These are phyloP conservation scores for Verticillium albo-atrum DNA, from an alignment of 2,329 filamentous ascomycete genomes.

Conservation along the genomic window DNA sequence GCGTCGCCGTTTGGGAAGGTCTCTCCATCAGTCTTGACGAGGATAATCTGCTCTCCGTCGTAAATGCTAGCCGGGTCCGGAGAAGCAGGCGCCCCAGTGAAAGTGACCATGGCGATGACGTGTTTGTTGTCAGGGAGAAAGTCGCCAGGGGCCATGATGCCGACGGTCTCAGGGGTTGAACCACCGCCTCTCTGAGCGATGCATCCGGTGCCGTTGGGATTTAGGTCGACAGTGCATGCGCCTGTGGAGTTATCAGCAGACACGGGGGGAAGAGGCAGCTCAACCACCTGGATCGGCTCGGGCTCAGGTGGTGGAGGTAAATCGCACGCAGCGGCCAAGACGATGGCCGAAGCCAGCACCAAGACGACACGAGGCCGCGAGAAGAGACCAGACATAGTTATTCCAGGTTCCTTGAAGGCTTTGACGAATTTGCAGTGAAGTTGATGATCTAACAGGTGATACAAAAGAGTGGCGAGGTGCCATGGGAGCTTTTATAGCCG, in stretches of 20 bases:
- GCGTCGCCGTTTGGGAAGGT: constrained; percentile 36
- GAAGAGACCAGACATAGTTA: no score
- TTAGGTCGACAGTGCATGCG: constrained; percentile 25
- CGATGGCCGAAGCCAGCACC: no score
- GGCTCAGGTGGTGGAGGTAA: constrained; percentile 16
- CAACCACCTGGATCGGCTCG: constrained; percentile 26
- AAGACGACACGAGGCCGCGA: no score
- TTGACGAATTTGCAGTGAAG: no score
- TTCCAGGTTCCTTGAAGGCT: no score
- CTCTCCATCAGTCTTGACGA: constrained; percentile 35
- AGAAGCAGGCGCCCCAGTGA: constrained; percentile 32
- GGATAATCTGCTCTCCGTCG: constrained; percentile 32
- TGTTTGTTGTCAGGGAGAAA: constrained; percentile 38
- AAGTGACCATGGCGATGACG: constrained; percentile 31
- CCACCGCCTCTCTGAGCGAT: constrained; percentile 13
- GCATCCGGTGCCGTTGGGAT: constrained; percentile 31
- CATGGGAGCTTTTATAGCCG: no score
- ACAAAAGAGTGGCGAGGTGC: no score
- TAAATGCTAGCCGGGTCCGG: constrained; percentile 35
- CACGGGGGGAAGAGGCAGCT: constrained; percentile 31
- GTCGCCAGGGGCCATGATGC: constrained; percentile 9
- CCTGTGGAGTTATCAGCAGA: constrained; percentile 17
- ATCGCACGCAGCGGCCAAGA: no score
- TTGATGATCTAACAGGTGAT: no score
- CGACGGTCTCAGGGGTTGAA: constrained; percentile 1